Evolutionary conservation across 371 early-diverging fungal species (phyloP), one percentile per base, ranked within the genome.

Genomic region (Rhizopus arrhizus): DNA sequence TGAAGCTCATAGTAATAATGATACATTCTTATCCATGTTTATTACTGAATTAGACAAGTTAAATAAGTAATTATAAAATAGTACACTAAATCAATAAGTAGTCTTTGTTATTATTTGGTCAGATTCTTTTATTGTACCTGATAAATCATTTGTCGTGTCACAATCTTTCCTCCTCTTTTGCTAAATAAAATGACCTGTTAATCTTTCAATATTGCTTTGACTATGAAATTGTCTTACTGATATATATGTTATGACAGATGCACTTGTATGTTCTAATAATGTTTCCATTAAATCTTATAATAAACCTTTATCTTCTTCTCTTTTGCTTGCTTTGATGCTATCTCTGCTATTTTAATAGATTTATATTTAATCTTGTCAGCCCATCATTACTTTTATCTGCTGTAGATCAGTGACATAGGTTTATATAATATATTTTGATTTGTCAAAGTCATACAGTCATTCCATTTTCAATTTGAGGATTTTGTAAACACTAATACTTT

Each of bases 261-360:
- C 75, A 28, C 75, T 72, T 33, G 68, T 68, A 13, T 62, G 65
- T 22, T 60, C 52, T 12, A 72, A 53, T 16, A 75, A 58, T 5
- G 70, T 66, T 46, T 75, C 75, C 6, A 75, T 34, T 49, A 75
- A 47, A 53, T 75, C 75, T 36, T 67, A 63, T 28, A 69, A 35
- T 1, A 75, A 66, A 12, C 75, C 70, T 35, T 69, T 72, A 38
- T 65, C 70, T 16, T 75, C 75, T 41, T 75, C 75, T 62, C 72
- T 10, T 64, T 59, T 2, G 66, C 75, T 43, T 75, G 68, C 53
- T 75, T 72, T 29, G 72, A 50, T 22, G 75, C 75, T 40, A 72
- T 72, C 51, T 72, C 68, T 5, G 70, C 72, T 15, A 75, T 50
- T 41, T 75, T 70, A 40, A 72, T 72, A 43, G 72, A 72, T 7